Evolutionary conservation across 495 filamentous ascomycete species (phyloP).

Genomic region (Halenospora varia): DNA sequence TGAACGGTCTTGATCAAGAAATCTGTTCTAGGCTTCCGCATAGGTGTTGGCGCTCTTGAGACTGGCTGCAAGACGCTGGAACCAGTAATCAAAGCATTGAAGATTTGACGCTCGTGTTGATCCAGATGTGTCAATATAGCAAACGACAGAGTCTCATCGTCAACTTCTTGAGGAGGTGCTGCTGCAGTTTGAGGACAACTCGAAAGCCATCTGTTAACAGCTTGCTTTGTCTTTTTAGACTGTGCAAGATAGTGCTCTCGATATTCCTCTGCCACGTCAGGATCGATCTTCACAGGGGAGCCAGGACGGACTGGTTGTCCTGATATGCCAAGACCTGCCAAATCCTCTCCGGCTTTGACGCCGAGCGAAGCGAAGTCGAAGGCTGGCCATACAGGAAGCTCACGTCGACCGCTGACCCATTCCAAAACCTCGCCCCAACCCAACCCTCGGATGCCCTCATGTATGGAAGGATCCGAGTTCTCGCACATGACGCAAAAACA

Average conservation of each 20-base stretch:
- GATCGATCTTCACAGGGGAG: constrained; percentile 79
- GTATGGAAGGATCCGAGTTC: constrained; percentile 44
- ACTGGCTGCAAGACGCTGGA: constrained; percentile 51
- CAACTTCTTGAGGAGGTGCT: constrained; percentile 76
- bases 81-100: constrained; percentile 73
- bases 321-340: constrained; percentile 26
- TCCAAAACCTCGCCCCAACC: constrained; percentile 97
- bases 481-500: constrained; percentile 81
- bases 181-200: constrained; percentile 67
- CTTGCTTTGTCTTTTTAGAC: constrained; percentile 76
- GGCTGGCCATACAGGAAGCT: constrained; percentile 83
- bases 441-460: constrained; percentile 62
- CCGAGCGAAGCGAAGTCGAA: constrained; percentile 69
- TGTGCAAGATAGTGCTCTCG: constrained; percentile 85
- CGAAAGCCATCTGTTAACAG: constrained; percentile 82
- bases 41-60: constrained; percentile 50
- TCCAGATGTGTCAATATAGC: constrained; percentile 87
- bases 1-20: constrained; percentile 66
- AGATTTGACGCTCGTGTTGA: constrained; percentile 66
- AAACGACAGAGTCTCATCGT: constrained; percentile 89
- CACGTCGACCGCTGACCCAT: constrained; percentile 79
- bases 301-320: constrained; percentile 33
- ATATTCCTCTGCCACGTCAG: constrained; percentile 88
- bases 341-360: constrained; percentile 43
- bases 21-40: constrained; percentile 56